Evolutionary conservation across 202 grass and related monocot species (phyloP).

Genomic region (Zoysia matrella): DNA sequence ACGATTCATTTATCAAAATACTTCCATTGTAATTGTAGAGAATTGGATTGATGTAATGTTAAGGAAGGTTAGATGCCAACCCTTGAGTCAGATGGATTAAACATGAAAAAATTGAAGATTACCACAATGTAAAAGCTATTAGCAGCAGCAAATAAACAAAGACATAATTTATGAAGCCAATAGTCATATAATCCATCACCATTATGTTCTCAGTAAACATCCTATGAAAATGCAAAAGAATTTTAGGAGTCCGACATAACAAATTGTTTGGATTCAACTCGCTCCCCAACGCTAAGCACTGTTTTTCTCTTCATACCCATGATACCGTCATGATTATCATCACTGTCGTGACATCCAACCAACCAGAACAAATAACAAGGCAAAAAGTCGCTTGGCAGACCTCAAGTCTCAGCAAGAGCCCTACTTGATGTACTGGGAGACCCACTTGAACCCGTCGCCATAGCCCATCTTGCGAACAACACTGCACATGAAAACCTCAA

Average conservation of each 20-base stretch:
- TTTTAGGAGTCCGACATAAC: constrained; percentile 49
- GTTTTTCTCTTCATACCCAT: constrained; percentile 53
- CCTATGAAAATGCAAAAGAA: constrained; percentile 63
- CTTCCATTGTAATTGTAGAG: background rate
- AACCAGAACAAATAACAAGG: constrained; percentile 48
- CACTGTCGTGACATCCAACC: constrained; percentile 39
- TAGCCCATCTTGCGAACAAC: constrained; percentile 86
- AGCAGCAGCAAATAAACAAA: constrained; percentile 5
- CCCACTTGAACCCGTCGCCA: constrained; percentile 38
- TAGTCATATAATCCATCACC: constrained; percentile 55
- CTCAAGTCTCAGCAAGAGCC: constrained; percentile 15
- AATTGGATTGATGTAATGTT: background rate
- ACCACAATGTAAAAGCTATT: background rate
- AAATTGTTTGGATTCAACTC: constrained; percentile 53
- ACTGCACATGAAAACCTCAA: constrained; percentile 98
- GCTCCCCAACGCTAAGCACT: constrained; percentile 42
- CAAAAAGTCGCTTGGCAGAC: constrained; percentile 48
- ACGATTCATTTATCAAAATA: too few relatives aligned
- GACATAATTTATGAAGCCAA: constrained; percentile 44
- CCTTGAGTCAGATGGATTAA: background rate
- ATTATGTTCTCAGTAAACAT: constrained; percentile 44
- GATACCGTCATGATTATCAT: constrained; percentile 50
- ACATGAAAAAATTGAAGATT: background rate
- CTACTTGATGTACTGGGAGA: constrained; percentile 97
- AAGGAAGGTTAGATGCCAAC: background rate